Evolutionary conservation across 2,329 filamentous ascomycete species (phyloP), one percentile per base, ranked within the genome.

Genomic region (Aspergillus flavus): DNA sequence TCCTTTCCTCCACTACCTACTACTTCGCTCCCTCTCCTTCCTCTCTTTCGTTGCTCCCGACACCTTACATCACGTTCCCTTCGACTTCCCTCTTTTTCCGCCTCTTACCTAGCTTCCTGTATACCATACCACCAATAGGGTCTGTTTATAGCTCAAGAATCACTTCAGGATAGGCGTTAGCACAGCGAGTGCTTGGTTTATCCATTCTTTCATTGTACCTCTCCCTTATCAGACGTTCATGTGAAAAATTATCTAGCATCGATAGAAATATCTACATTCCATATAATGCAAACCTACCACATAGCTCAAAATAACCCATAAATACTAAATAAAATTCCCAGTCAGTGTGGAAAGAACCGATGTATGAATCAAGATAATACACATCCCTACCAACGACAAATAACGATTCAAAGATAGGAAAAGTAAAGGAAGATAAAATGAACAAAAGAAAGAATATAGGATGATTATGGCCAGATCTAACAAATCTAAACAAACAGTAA

Each of bases 401-500:
- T 39, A 48, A 9, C 39, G 3, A n/a, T 41, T 41, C 9, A 41
- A 41, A n/a, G 39, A 41, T 41, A 41, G 39, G 16, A n/a, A 41
- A 9, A 39, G 19, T 39, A 19, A 19, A 50, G 14, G 58, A 14
- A 14, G 30, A n/a, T 11, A 23, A 46, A 36, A 26, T 21, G 30
- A 43, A 67, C 41, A 57, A 45, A 61, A 63, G 50, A 58, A 61
- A 57, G 30, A 14, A 57, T 41, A 30, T 32, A 57, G 57, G 50
- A 61, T 57, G 32, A 64, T 50, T 61, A 64, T 66, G 57, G 50
- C 57, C 64, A 57, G 62, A 57, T 63, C 61, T 66, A 62, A 56
- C 50, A 64, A 54, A 53, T 68, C 68, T 69, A 64, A 63, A 62
- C 46, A 56, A 61, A 53, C 56, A 59, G 36, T 45, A 62, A 64